These are phyloP conservation scores for Diutina pseudorugosa DNA, from an alignment of 1,139 yeast genomes.

Conservation along the genomic window DNA sequence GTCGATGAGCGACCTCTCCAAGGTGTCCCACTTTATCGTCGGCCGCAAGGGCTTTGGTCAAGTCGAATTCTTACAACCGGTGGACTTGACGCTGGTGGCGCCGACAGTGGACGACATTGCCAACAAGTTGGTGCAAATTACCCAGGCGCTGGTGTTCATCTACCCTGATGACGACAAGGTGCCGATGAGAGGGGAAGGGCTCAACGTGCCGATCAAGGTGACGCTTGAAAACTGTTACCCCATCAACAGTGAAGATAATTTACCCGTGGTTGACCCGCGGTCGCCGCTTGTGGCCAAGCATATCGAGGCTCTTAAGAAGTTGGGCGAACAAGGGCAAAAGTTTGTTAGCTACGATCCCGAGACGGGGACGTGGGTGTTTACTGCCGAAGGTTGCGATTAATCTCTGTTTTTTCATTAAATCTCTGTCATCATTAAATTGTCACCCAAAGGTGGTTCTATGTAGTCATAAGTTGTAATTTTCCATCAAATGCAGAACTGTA, in stretches of 20 bases:
- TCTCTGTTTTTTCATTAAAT: neutral
- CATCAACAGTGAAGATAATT: slow-evolving; percentile 53
- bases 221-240: slow-evolving; percentile 76
- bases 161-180: slow-evolving; percentile 67
- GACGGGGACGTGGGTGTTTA: slow-evolving; percentile 76
- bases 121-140: slow-evolving; percentile 54
- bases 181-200: slow-evolving; percentile 59
- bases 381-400: neutral
- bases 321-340: slow-evolving; percentile 34
- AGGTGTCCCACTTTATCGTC: slow-evolving; percentile 54
- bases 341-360: slow-evolving; percentile 70
- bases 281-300: slow-evolving; percentile 64
- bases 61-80: slow-evolving; percentile 67
- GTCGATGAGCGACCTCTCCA: slow-evolving; percentile 51
- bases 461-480: too few relatives aligned
- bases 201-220: slow-evolving; percentile 65
- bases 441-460: too few relatives aligned
- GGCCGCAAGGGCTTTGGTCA: slow-evolving; percentile 77
- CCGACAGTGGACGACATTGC: slow-evolving; percentile 43
- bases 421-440: too few relatives aligned
- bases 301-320: slow-evolving; percentile 49
- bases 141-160: slow-evolving; percentile 48
- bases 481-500: neutral
- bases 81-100: slow-evolving; percentile 59
- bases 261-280: slow-evolving; percentile 67